Evolutionary conservation across 345 rosid genomes (phyloP), one percentile per base, ranked within the genome.

Genomic region (Diplotaxis tenuifolia): DNA sequence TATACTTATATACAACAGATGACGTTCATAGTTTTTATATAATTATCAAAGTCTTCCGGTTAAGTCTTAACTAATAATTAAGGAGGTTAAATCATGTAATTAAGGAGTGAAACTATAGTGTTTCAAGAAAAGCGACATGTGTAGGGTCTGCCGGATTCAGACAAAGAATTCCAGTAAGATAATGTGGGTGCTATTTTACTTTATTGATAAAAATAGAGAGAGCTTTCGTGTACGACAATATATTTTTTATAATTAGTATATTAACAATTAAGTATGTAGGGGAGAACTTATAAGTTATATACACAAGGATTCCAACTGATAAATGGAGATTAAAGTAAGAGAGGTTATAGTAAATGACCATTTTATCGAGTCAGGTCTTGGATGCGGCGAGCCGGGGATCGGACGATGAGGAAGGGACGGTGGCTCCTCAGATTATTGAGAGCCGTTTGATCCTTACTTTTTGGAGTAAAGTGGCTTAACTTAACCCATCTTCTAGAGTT

Each of bases 41-140:
- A 21, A 29, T 15, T 55, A 70, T 56, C 28, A 16, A 25, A 63
- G 66, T 63, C 65, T 34, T 70, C 58, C 20, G 49, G 31, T 23
- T 20, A 76, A 58, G 76, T 45, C 36, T 55, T 49, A 64, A 65
- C 29, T 49, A 58, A 71, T 65, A 42, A 42, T 42, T 42, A 55
- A 62, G 60, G 40, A 70, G 55, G 55, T 31, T 22, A 64, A 42
- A 69, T 74, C 16, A 32, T 18, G 47, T 65, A 47, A 54, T 42
- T 23, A 70, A 47, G 25, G 42, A 64, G 62, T 63, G 55, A 64
- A 65, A 65, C n/a, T 65, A n/a, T n/a, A 71, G 42, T 77, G 81
- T 72, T 77, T 72, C 77, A 50, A 52, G 52, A 71, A 77, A 67
- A 72, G 73, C 81, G 67, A 77, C 81, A 78, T 67, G 40, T 72